phyloP scores from a whole-genome alignment of 441 rosid species.

The Euphorbia corollata region DNA sequence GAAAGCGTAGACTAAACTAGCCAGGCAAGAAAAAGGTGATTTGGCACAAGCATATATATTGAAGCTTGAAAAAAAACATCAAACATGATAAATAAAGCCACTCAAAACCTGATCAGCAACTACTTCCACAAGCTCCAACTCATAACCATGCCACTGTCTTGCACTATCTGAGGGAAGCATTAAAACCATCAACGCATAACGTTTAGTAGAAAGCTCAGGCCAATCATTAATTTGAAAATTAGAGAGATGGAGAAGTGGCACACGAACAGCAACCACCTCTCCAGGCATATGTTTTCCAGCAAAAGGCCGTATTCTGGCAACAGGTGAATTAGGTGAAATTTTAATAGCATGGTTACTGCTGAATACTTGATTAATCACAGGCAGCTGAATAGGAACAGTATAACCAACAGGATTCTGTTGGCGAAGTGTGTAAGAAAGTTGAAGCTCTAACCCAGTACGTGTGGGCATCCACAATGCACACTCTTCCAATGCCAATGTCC shows the following conservation, averaged over 20 bases:
- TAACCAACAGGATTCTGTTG: conserved; percentile 87
- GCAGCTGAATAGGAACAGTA: conserved; percentile 92
- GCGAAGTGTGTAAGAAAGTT: conserved; percentile 79
- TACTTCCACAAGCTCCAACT: conserved; percentile 96
- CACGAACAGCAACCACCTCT: conserved; percentile 96
- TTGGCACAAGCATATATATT: background rate
- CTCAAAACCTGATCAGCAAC: conserved; percentile 86
- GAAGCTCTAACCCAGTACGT: conserved; percentile 91
- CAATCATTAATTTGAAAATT: conserved; percentile 93
- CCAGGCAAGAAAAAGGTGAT: background rate
- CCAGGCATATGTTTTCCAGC: conserved; percentile 77
- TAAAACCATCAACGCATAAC: conserved; percentile 92
- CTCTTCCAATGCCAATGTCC: conserved; percentile 84
- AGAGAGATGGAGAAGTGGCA: conserved; percentile 88
- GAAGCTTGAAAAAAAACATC: background rate
- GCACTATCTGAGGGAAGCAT: conserved; percentile 99
- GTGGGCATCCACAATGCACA: conserved; percentile 99
- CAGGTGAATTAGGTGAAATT: conserved; percentile 82
- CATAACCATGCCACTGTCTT: conserved; percentile 95
- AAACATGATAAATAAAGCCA: conserved; percentile 5
- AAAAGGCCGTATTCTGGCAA: conserved; percentile 75
- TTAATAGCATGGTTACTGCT: conserved; percentile 60
- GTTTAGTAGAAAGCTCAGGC: conserved; percentile 96
- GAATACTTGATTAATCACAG: conserved; percentile 85
- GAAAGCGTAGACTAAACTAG: background rate